Base-by-base conservation (phyloP, 306 rosid species). In the Vigna radiata region DNA sequence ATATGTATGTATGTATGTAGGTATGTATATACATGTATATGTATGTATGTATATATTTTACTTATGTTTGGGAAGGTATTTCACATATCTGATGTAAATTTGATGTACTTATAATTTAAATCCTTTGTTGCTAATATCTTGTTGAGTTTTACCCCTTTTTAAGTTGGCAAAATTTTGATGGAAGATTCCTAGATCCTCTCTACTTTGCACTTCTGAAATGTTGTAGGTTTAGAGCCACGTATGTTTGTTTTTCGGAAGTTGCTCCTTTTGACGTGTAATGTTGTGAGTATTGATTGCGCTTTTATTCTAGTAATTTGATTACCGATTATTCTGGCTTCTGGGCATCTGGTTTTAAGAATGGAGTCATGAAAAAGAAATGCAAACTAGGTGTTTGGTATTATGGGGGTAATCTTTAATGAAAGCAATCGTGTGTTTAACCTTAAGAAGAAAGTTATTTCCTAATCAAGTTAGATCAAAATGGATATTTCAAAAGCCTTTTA, bases 101-200 rank as follows among this genome's bases (percentile, higher is more conserved):
- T 65, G 53, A 18, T 41, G 36, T 47, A 16, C 76, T 56, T 77
- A 75, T 53, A 70, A 65, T 55, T 52, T 37, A 73, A 81, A 41
- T 62, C 19, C 66, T 52, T 31, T 78, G 49, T 78, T 62, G 70
- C 82, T 66, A 70, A n/a, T 43, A 70, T 82, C 75, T 66, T 64
- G 44, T 48, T 15, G 43, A 65, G 53, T 43, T 75, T 76, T 66
- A 66, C 77, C 63, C 39, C 58, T 84, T 71, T 17, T 79, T 31
- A 10, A 44, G 23, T 36, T 47, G 64, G 55, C 49, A 29, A 55
- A 77, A 52, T 33, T 73, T 54, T 62, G 68, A 18, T 70, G 72
- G 59, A 64, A 66, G 73, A 29, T 73, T 85, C 53, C n/a, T 73
- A 47, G 48, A 29, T 55, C 21, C 33, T 70, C 33, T 70, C 66